Evolutionary conservation across 176 grass and related monocot species (phyloP), one percentile per base, ranked within the genome.

Genomic region (Metroxylon sagu): DNA sequence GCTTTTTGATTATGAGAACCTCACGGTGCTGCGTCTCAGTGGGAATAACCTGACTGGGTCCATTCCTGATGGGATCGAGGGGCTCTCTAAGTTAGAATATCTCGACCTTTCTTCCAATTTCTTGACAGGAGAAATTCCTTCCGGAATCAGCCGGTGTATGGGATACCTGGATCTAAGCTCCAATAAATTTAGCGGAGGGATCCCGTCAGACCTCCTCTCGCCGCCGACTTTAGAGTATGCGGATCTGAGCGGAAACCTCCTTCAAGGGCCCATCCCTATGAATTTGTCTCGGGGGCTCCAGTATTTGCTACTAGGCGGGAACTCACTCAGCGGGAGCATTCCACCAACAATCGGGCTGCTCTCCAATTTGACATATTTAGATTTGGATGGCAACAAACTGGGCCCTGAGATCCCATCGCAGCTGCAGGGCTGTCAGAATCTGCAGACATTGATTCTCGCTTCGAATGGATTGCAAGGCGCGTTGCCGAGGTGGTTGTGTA

Each of bases 111-210:
- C 75, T 30, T 60, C 68, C 14, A 96, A 96, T 77, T 1, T 0
- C 27, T 95, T 4, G 15, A 0, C 18, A 83, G 83, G 4, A 0
- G 0, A 4, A 82, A 75, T 90, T 0, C 68, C 75, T 0, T 10
- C 0, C 25, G 57, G 25, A 2, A 57, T 90, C n/a, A n/a, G n/a
- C n/a, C n/a, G n/a, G n/a, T n/a, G n/a, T n/a, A n/a, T n/a, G n/a
- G n/a, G n/a, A n/a, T 89, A 64, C 62, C 72, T 90, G 80, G 91
- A 96, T 76, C 61, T 96, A 50, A 90, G 86, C 58, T 96, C 79
- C 7, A 90, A 90, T 52, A 0, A 5, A 1, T 17, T 96, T 0
- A 35, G 0, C 49, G 86, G 91, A 5, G 16, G 0, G 0, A 83
- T 96, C 3, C 72, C 71, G 1, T 2, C n/a, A 4, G 77, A 90